These are phyloP conservation scores for Penicillium bovifimosum DNA, from an alignment of 495 filamentous ascomycete genomes.

Conservation along the genomic window DNA sequence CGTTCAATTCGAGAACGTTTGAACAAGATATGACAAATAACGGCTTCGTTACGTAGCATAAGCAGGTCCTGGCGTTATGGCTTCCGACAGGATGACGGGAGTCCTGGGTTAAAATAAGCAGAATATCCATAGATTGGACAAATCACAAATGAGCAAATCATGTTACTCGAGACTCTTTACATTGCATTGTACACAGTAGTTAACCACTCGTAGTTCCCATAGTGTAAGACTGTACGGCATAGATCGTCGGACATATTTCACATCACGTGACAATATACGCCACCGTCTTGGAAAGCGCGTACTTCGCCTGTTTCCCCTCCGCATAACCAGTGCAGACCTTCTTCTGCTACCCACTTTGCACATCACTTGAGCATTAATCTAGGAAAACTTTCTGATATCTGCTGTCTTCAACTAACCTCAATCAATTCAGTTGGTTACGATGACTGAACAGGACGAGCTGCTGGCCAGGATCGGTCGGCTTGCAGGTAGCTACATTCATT, in stretches of 20 bases:
- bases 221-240: background rate
- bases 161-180: background rate
- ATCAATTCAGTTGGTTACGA: constrained; percentile 24
- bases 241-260: background rate
- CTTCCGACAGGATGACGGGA: background rate
- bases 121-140: constrained; percentile 5
- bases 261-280: background rate
- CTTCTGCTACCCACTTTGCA: background rate
- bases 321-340: background rate
- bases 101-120: background rate
- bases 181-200: too few relatives aligned
- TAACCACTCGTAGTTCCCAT: background rate
- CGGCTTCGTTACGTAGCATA: constrained; percentile 23
- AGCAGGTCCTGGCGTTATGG: constrained; percentile 20
- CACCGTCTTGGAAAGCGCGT: background rate
- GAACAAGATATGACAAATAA: constrained; percentile 4
- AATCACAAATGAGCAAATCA: background rate
- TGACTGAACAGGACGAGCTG: constrained; percentile 72
- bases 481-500: constrained; percentile 50
- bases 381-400: background rate
- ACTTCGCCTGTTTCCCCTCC: constrained; percentile 1
- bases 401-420: constrained; percentile 4
- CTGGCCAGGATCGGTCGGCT: constrained; percentile 70
- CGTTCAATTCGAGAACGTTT: constrained; percentile 70
- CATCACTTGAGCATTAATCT: background rate